phyloP scores from a whole-genome alignment of 2,329 filamentous ascomycete species.

The Aspergillus ruber region DNA sequence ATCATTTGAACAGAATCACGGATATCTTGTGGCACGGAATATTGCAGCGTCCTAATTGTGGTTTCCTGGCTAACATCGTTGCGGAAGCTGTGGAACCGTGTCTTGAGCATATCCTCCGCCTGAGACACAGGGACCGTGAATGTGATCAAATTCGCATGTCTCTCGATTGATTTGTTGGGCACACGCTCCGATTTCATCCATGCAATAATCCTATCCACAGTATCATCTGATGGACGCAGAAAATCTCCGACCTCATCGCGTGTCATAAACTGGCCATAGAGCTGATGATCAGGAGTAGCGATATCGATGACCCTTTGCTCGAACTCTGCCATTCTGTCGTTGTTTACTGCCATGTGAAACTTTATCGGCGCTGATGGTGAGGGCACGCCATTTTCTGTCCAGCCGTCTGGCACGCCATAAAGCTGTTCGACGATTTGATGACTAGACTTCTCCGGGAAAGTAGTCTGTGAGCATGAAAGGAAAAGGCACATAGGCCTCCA shows the following conservation, averaged over 20 bases:
- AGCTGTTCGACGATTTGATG: constrained; percentile 26
- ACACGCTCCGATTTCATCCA: constrained; percentile 54
- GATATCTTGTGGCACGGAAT: constrained; percentile 55
- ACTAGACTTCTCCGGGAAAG: constrained; percentile 1
- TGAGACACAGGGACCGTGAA: constrained; percentile 38
- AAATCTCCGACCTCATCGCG: constrained; percentile 53
- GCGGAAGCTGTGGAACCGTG: constrained; percentile 53
- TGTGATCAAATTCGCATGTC: constrained; percentile 56
- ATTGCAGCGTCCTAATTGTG: constrained; percentile 51
- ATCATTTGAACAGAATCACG: constrained; percentile 54
- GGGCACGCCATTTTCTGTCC: constrained; percentile 22
- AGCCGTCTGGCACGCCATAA: constrained; percentile 24
- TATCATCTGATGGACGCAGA: constrained; percentile 46
- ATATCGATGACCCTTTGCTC: constrained; percentile 56
- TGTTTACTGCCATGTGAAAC: constrained; percentile 45
- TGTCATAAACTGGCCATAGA: constrained; percentile 58
- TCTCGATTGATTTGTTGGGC: constrained; percentile 38
- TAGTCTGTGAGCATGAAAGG: constrained; percentile 3
- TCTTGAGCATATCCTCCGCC: constrained; percentile 52
- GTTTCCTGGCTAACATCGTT: constrained; percentile 36
- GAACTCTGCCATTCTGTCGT: constrained; percentile 46
- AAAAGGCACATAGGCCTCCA: constrained; percentile 8
- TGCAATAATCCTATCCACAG: constrained; percentile 43
- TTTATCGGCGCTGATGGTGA: constrained; percentile 36
- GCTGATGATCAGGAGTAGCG: constrained; percentile 53